A percentile compares a stretch with the other conserved stretches of the same genome.
Conservation (phyloP, 2,329 filamentous ascomycete genomes). For the Clarireedia paspali region DNA sequence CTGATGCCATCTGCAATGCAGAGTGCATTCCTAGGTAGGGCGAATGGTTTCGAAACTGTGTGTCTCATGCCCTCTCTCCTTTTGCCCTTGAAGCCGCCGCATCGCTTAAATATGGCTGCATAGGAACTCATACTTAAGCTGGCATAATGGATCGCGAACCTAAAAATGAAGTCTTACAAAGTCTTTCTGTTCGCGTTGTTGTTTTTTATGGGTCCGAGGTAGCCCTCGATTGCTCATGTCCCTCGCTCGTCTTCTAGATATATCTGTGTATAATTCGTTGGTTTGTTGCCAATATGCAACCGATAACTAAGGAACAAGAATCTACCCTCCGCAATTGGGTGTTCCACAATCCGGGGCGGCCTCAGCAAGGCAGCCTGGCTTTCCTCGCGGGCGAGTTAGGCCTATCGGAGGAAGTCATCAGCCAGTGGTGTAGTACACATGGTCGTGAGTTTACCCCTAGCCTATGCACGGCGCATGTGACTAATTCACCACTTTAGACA, state of each 20-base stretch:
- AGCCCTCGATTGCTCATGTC: neutral
- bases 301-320: constrained; percentile 14
- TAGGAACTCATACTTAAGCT: neutral
- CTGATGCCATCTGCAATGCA: neutral
- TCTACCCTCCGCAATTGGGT: constrained; percentile 14
- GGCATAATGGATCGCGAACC: neutral
- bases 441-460: neutral
- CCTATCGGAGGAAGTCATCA: constrained; percentile 15
- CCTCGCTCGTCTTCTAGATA: neutral
- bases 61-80: constrained; percentile 5
- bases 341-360: constrained; percentile 8
- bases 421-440: constrained; percentile 13
- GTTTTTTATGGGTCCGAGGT: neutral
- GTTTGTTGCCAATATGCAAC: constrained; percentile 6
- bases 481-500: neutral
- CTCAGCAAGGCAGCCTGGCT: constrained; percentile 5
- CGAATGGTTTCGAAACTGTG: constrained; percentile 10
- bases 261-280: neutral
- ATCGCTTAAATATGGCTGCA: neutral
- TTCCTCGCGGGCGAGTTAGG: constrained; percentile 13
- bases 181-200: neutral
- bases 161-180: neutral
- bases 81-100: constrained; percentile 9
- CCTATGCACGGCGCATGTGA: neutral
- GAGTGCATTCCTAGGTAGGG: neutral